Base-by-base conservation (phyloP, 176 grass and related monocot species). In the Areca catechu region DNA sequence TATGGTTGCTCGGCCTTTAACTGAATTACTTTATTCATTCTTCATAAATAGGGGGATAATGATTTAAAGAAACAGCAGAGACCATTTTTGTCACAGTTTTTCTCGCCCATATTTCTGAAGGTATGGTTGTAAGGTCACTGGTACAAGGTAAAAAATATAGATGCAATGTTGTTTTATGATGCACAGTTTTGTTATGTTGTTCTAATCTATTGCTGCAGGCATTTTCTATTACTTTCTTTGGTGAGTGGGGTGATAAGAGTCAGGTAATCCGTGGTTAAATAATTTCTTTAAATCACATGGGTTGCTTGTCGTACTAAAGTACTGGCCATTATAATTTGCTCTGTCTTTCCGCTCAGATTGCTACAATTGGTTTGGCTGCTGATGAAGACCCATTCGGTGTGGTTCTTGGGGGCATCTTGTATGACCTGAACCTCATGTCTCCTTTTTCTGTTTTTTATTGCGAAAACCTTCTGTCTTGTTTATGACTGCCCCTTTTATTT, bases 231-330 rank as follows among this genome's bases (percentile, higher is more conserved):
- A 99, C 84, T 20, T 99, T 99, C 79, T 93, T 99, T 72, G 94
- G 94, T 5, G 94, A 99, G 50, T 99, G 94, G 94, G 94, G 94
- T 80, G 94, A 99, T 68, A 99, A 89, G 64, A 99, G 94, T 58
- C 94, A 99, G 88, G 94, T 93, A 89, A 73, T 25, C 9, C 57
- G 28, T 49, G 29, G 53, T 23, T 62, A 4, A 62, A 22, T 56
- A 52, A 20, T 12, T 75, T 0, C 58, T 54, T 49, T 56, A 69
- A 19, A 50, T 57, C 34, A 6, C 9, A 43, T 12, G 5, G 27
- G 27, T 28, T 28, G 4, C 27, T 28, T 0, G 5, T 28, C 5
- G 34, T 43, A 12, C 9, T 43, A 43, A 12, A 43, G 7, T 12
- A 43, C 34, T 22, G 9, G 25, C 22, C 2, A 7, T 17, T 63